Evolutionary conservation across 805 yeast species (phyloP), one percentile per base, ranked within the genome.

Genomic region (Clavispora vitiphila): DNA sequence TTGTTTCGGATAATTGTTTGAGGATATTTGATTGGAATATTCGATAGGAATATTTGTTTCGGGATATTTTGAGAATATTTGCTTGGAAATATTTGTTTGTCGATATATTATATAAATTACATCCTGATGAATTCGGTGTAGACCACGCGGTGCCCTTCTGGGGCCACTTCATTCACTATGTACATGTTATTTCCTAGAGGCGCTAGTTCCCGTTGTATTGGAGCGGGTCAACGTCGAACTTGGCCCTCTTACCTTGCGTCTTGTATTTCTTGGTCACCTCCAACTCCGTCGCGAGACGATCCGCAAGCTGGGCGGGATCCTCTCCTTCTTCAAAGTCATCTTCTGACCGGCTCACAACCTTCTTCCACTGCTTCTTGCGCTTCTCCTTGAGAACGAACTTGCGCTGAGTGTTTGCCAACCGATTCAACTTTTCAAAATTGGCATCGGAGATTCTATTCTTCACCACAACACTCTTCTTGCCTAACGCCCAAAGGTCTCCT

Each of bases 401-500:
- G 52, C 64, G 64, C 34, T 66, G 66, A 25, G 63, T 57, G 47
- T 63, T 66, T 26, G 68, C 54, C 39, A 67, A 57, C 11, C 55
- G 54, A 35, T 67, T 69, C 42, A 69, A 54, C 42, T 62, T 62
- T 6, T 62, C 67, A 41, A 54, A 53, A 15, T 52, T 54, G 24
- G 61, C 59, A 12, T 60, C 69, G 15, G 62, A 50, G 10, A 69
- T 38, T 29, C 47, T 50, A 40, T 58, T 60, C 50, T 61, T 64
- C 8, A 63, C 65, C 11, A 53, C 52, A 2, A 57, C 61, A 24
- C 62, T 55, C 54, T 69, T 69, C 50, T 61, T 61, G 8, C 61
- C 70, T 41, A 60, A 55, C 1, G 85, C 82, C 99, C 98, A 93
- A 39, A 82, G 63, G 58, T 93, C 99, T 18, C 96, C 96, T 56